Base-by-base conservation (phyloP, 805 yeast genomes). In the Yarrowia osloensis region DNA sequence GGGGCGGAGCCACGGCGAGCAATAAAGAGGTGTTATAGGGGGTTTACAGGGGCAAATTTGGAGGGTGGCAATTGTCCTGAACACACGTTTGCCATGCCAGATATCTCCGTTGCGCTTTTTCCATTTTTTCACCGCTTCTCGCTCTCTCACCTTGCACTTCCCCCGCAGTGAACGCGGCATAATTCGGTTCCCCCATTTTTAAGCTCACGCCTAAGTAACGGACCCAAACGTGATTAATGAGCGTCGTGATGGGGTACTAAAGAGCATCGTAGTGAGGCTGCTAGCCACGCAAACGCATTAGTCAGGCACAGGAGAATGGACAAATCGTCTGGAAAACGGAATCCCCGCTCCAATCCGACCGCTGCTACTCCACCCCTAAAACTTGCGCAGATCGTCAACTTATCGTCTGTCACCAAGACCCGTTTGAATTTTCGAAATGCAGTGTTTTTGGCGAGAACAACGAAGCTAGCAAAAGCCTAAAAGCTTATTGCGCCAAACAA, bases 111-210 rank as follows among this genome's bases (percentile, higher is more conserved):
- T n/a, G n/a, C n/a, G n/a, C n/a, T n/a, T n/a, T n/a, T n/a, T 7
- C 17, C 52, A 24, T n/a, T 26, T 13, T 21, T 9, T n/a, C n/a
- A n/a, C n/a, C n/a, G n/a, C n/a, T n/a, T n/a, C n/a, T n/a, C n/a
- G n/a, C n/a, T n/a, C n/a, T n/a, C n/a, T n/a, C n/a, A 4, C 55
- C 55, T 31, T 49, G 26, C 55, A 19, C 55, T 49, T 33, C 40
- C 59, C 57, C 59, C 59, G 59, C 59, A 52, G 29, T 2, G 21
- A 7, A 33, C 59, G 59, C 59, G 59, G 59, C 59, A 52, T 33
- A 49, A 52, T 33, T 52, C 57, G 57, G 28, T 52, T 22, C 33
- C 42, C 19, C 46, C 55, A 15, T 4, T 29, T 33, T 33, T 52
- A 52, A 52, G 59, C 49, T 44, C 49, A 44, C 49, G 59, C 22